phyloP scores from a whole-genome alignment of 192 early-diverging fungal genomes.

The Coemansia sp. region DNA sequence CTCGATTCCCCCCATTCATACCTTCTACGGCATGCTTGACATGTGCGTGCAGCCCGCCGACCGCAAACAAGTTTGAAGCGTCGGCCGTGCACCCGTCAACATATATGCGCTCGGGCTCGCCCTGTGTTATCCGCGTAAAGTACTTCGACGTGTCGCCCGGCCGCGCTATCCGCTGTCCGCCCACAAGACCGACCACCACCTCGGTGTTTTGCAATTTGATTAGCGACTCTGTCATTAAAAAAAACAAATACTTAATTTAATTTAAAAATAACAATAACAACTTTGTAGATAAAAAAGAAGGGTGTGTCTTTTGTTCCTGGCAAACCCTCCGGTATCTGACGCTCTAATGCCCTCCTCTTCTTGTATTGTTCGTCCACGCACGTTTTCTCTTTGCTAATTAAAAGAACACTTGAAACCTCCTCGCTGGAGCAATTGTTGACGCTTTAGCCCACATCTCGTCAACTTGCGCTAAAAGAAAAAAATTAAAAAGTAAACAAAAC shows the following conservation, averaged over 20 bases:
- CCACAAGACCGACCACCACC: constrained; percentile 36
- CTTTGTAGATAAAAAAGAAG: background rate
- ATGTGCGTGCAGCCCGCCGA: constrained; percentile 22
- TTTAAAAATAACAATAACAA: background rate
- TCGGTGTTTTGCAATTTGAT: constrained; percentile 48
- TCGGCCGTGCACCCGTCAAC: constrained; percentile 46
- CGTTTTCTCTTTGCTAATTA: background rate
- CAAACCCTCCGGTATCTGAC: background rate
- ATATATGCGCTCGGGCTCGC: constrained; percentile 23
- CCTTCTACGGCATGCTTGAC: constrained; percentile 39
- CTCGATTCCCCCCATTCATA: constrained; percentile 8
- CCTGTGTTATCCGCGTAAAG: constrained; percentile 13
- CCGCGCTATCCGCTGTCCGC: constrained; percentile 25
- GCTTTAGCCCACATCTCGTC: too few species aligned
- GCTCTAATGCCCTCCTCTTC: background rate
- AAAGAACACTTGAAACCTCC: too few species aligned
- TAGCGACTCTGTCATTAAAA: constrained; percentile 1
- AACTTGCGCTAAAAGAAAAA: too few species aligned
- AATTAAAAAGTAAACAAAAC: too few species aligned
- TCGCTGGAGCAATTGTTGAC: too few species aligned
- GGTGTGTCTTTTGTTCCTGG: constrained; percentile 6
- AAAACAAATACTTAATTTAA: background rate
- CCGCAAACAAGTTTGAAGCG: constrained; percentile 12
- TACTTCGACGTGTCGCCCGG: constrained; percentile 51
- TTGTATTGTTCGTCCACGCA: background rate